Base-by-base conservation (phyloP, 805 yeast species). In the Saccharomyces paradoxus region DNA sequence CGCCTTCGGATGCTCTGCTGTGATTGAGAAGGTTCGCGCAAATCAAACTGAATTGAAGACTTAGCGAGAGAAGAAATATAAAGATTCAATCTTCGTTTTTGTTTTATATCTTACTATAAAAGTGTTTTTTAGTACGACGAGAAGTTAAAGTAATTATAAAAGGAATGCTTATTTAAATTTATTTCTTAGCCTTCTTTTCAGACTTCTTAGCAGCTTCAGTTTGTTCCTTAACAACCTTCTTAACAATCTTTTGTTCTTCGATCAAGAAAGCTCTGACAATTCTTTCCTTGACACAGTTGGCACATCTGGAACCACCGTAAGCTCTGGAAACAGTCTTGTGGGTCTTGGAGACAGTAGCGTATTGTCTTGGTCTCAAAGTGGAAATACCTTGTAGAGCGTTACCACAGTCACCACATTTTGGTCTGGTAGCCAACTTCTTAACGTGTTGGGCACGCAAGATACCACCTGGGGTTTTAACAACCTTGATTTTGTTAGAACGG, bases 391-490 rank as follows among this genome's bases (percentile, higher is more conserved):
- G 83, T 70, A 89, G 83, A 71, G 86, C 84, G 59, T 70, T 70
- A 76, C 91, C 91, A 78, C 88, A 83, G 82, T 86, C 91, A 82
- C 91, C 91, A 82, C 91, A 86, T 77, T 84, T 86, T 74, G 86
- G 86, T 81, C 89, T 84, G 72, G 95, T 76, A 72, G 89, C 96
- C 68, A 74, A 74, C 85, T 90, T 90, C 87, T 89, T 89, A 74
- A 89, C 82, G 83, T 94, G 99, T 80, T 91, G 97, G 75, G 96
- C 96, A 76, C 90, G 86, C 80, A 94, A 86, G 80, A 86, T 87
- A 77, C 98, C 98, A 85, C 99, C 99, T 80, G 99, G 99, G 81
- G 99, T 94, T 89, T 92, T 94, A 73, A 92, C 96, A 80, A 92
- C 96, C 91, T 88, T 92, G 84, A 94, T 92, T 84, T 87, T 89